Evolutionary conservation across 2,329 filamentous ascomycete species (phyloP).

Genomic region (Parascedosporium putredinis): DNA sequence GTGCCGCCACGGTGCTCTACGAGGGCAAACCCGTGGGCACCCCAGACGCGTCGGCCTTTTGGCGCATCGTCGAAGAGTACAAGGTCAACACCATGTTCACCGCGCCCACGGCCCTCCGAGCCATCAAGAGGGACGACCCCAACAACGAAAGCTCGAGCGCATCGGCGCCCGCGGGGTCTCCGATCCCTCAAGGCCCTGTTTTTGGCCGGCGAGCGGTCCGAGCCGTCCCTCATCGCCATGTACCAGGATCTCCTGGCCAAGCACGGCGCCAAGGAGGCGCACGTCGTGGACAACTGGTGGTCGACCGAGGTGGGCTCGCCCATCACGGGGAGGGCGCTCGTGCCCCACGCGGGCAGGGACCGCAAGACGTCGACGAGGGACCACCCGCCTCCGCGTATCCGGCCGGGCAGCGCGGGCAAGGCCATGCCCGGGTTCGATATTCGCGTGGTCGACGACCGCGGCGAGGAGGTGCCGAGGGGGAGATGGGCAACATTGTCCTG

Average conservation of each 20-base stretch:
- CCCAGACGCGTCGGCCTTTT: slow-evolving; percentile 78
- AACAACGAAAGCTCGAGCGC: slow-evolving; percentile 54
- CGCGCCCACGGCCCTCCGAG: slow-evolving; percentile 75
- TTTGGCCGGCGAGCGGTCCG: slow-evolving; percentile 79
- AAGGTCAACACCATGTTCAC: slow-evolving; percentile 78
- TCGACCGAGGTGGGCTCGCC: slow-evolving; percentile 49
- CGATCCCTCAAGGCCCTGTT: slow-evolving; percentile 64
- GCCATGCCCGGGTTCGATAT: slow-evolving; percentile 89
- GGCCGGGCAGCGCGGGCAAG: slow-evolving; percentile 81
- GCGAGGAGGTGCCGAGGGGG: slow-evolving; percentile 60
- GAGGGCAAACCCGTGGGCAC: slow-evolving; percentile 93
- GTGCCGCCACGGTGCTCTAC: slow-evolving; percentile 78
- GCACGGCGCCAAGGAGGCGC: slow-evolving; percentile 52
- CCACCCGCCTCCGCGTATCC: slow-evolving; percentile 39
- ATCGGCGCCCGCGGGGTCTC: slow-evolving; percentile 62
- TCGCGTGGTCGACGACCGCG: slow-evolving; percentile 70
- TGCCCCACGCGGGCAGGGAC: slow-evolving; percentile 47
- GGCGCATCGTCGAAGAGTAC: slow-evolving; percentile 77
- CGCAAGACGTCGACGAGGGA: slow-evolving; percentile 31
- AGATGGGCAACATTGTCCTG: slow-evolving; percentile 88
- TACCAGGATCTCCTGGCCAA: slow-evolving; percentile 64
- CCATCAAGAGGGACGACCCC: slow-evolving; percentile 78
- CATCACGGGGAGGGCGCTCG: slow-evolving; percentile 44
- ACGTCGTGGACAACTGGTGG: slow-evolving; percentile 52
- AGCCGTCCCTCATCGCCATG: slow-evolving; percentile 72